Percentiles rank a stretch among this genome's conserved stretches.
These are phyloP conservation scores for Eutreptiella sp. DNA, from an alignment of 208 protist genomes.

Conservation along the genomic window DNA sequence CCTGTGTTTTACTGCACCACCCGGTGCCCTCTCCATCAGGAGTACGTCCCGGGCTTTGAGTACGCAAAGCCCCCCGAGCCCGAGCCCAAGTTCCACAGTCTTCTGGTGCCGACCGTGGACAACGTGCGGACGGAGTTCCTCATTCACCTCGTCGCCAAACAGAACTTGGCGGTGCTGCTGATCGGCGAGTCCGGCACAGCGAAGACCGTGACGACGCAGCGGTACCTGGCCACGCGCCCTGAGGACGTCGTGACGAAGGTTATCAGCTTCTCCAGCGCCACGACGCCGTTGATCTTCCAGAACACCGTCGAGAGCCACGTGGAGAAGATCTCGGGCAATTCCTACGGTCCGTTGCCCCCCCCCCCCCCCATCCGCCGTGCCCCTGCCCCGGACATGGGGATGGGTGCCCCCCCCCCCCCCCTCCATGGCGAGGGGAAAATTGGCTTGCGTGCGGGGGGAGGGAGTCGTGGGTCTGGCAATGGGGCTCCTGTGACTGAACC, in stretches of 20 bases:
- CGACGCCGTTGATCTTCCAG: conserved; percentile 60
- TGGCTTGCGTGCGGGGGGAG: no score
- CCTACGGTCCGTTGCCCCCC: no score
- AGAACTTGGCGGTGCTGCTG: conserved; percentile 43
- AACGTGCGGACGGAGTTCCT: conserved; percentile 56
- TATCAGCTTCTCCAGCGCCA: conserved; percentile 60
- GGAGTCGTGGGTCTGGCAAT: no score
- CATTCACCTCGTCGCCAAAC: conserved; percentile 38
- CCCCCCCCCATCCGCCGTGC: no score
- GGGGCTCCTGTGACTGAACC: no score
- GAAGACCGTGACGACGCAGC: conserved; percentile 59
- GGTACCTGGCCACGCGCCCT: conserved; percentile 22
- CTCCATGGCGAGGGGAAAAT: no score
- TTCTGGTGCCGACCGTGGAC: conserved; percentile 70
- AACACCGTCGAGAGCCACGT: conserved; percentile 49
- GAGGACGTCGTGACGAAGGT: conserved; percentile 41
- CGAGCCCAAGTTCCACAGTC: conserved; percentile 37
- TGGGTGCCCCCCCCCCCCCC: no score
- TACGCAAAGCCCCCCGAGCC: conserved; percentile 30
- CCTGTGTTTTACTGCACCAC: no score
- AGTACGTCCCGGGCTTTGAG: conserved; percentile 30
- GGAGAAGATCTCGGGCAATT: conserved; percentile 51
- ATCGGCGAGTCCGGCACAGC: conserved; percentile 66
- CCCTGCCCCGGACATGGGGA: no score
- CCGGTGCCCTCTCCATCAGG: conserved; percentile 31